Percentiles rank a stretch among this genome's conserved stretches.
Conservation (phyloP, 352 stramenopile genomes). For the Pythium rhizo-oryzae region DNA sequence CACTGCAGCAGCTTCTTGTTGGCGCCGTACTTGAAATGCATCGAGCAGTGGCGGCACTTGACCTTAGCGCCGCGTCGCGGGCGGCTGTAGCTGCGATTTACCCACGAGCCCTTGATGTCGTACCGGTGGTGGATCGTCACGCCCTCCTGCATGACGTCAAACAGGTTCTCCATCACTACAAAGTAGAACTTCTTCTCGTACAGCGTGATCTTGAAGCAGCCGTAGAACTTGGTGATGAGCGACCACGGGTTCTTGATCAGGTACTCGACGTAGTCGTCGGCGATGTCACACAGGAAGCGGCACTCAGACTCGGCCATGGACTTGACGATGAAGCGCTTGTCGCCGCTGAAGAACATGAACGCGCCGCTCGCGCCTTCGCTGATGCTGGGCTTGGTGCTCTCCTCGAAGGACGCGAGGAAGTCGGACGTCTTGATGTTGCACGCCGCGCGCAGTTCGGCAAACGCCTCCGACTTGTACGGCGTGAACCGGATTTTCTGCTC, state of each 20-base stretch:
- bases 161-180: conserved; percentile 93
- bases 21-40: conserved; percentile 81
- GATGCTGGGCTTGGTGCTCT: conserved; percentile 88
- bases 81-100: conserved; percentile 85
- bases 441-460: conserved; percentile 74
- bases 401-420: conserved; percentile 78
- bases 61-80: conserved; percentile 74
- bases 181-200: conserved; percentile 92
- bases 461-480: conserved; percentile 70
- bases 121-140: conserved; percentile 86
- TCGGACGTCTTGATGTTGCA: conserved; percentile 65
- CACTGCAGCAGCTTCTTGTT: conserved; percentile 74
- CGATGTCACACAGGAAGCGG: conserved; percentile 82
- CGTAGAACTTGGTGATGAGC: conserved; percentile 90
- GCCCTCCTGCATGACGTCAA: conserved; percentile 66
- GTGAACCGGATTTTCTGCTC: conserved; percentile 68
- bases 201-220: conserved; percentile 89
- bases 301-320: conserved; percentile 85
- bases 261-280: conserved; percentile 87
- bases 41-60: conserved; percentile 86
- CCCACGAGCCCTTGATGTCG: conserved; percentile 93
- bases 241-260: conserved; percentile 71
- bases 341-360: conserved; percentile 93
- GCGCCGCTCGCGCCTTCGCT: conserved; percentile 88
- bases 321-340: conserved; percentile 93